Conservation (phyloP, 2,329 filamentous ascomycete genomes). For the Lachnellula arida region DNA sequence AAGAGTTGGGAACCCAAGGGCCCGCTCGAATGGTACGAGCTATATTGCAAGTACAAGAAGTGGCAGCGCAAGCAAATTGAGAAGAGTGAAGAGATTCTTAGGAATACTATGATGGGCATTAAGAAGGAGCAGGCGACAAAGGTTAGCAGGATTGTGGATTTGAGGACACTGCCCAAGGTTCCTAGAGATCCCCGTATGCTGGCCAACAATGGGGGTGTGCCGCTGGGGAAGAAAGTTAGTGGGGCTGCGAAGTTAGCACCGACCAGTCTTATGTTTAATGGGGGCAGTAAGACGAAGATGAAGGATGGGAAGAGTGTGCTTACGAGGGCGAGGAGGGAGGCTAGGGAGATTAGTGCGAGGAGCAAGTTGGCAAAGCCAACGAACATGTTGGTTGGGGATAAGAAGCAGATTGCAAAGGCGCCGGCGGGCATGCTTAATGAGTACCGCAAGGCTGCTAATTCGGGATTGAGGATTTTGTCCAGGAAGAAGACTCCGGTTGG, state of each 20-base stretch:
- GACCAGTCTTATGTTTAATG: slow-evolving; percentile 40
- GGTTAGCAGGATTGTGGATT: slow-evolving; percentile 52
- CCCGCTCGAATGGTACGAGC: slow-evolving; percentile 67
- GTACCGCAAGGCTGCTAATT: slow-evolving; percentile 41
- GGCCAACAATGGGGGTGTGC: slow-evolving; percentile 32
- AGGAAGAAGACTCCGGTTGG: slow-evolving; percentile 18
- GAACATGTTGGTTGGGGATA: slow-evolving; percentile 31
- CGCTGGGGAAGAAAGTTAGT: slow-evolving; percentile 22
- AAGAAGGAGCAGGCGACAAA: slow-evolving; percentile 54
- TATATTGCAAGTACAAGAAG: slow-evolving; percentile 66
- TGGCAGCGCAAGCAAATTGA: slow-evolving; percentile 53
- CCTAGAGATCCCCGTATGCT: slow-evolving; percentile 36
- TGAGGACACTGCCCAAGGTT: slow-evolving; percentile 41
- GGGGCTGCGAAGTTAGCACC: slow-evolving; percentile 28
- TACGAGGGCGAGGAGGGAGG: slow-evolving; percentile 52
- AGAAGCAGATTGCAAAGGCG: slow-evolving; percentile 40
- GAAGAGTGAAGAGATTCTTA: slow-evolving; percentile 52
- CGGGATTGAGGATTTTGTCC: slow-evolving; percentile 32
- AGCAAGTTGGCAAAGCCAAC: slow-evolving; percentile 42
- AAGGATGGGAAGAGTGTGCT: slow-evolving; percentile 50
- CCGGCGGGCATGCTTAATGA: slow-evolving; percentile 52
- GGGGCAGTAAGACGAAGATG: slow-evolving; percentile 49
- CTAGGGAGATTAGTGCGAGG: slow-evolving; percentile 47
- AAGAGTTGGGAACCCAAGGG: slow-evolving; percentile 62
- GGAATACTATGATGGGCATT: slow-evolving; percentile 51